Percentiles rank a stretch among this genome's conserved stretches.
Evolutionary conservation across 2,329 filamentous ascomycete species (phyloP).

Genomic region (Talaromyces amestolkiae): DNA sequence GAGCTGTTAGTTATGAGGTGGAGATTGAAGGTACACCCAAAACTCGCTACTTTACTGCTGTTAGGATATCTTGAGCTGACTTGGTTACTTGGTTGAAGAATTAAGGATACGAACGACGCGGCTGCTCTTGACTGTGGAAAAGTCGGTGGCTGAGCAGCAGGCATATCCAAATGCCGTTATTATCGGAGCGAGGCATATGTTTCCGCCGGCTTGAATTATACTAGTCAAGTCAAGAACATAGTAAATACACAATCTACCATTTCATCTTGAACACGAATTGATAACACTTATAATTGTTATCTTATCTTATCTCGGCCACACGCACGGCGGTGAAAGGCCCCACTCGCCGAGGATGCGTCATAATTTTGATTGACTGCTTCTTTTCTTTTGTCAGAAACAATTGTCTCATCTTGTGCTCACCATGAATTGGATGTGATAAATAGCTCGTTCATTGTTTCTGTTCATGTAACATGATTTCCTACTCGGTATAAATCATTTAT

Average conservation of each 20-base stretch:
- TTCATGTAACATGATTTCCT: background rate
- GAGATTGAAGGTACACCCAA: slow-evolving; percentile 65
- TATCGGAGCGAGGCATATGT: slow-evolving; percentile 29
- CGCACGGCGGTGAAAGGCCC: background rate
- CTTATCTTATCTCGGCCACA: slow-evolving; percentile 8
- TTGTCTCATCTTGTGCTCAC: background rate
- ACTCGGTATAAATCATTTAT: background rate
- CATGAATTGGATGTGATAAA: background rate
- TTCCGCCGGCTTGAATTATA: slow-evolving; percentile 1
- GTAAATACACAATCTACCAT: background rate
- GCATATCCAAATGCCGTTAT: slow-evolving; percentile 61
- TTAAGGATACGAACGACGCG: slow-evolving; percentile 63
- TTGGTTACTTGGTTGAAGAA: slow-evolving; percentile 50
- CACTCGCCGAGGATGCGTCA: slow-evolving; percentile 13
- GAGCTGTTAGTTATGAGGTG: slow-evolving; percentile 67
- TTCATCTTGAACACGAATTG: no score
- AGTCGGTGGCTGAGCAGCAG: slow-evolving; percentile 60
- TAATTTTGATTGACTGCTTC: background rate
- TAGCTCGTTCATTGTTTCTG: background rate
- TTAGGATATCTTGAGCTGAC: background rate
- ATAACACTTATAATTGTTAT: no score
- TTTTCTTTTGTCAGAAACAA: background rate
- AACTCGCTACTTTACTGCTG: background rate
- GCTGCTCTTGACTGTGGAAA: slow-evolving; percentile 64
- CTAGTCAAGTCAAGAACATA: background rate